Percentiles rank a stretch among this genome's conserved stretches.
Evolutionary conservation across 2,329 filamentous ascomycete species (phyloP).

Genomic region (Arthroderma sp.): DNA sequence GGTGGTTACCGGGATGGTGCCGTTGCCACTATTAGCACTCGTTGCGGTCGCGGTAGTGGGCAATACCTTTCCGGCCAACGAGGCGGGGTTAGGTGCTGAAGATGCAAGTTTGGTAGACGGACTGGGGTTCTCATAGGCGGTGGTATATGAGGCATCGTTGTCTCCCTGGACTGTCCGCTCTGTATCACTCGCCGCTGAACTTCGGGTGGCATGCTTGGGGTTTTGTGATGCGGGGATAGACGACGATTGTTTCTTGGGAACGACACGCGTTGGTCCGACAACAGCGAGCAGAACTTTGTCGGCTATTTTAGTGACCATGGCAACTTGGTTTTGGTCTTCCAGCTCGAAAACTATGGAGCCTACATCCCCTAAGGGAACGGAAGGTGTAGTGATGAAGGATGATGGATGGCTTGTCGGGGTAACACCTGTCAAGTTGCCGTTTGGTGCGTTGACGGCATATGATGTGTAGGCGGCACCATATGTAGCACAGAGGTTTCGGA

Average conservation of each 20-base stretch:
- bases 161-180: conserved; percentile 6
- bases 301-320: conserved; percentile 29
- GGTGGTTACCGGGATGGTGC: not conserved
- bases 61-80: not conserved
- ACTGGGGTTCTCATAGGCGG: conserved; percentile 4
- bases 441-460: conserved; percentile 28
- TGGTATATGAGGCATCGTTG: conserved; percentile 5
- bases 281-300: conserved; percentile 31
- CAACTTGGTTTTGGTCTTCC: conserved; percentile 22
- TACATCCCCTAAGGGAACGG: conserved; percentile 28
- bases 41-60: not conserved
- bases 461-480: conserved; percentile 32
- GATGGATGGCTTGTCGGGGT: conserved; percentile 31
- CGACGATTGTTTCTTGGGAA: too few species aligned
- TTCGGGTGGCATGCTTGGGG: not conserved
- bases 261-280: conserved; percentile 19
- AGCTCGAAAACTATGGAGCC: conserved; percentile 32
- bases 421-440: conserved; percentile 29
- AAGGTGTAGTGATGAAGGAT: conserved; percentile 29
- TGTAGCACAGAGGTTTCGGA: conserved; percentile 30
- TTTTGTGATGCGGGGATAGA: not conserved
- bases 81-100: conserved; percentile 9
- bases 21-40: not conserved
- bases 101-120: conserved; percentile 8
- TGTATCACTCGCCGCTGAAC: conserved; percentile 10